Evolutionary conservation across 2,329 filamentous ascomycete genomes (phyloP).

Genomic region (Phialocephala subalpina): DNA sequence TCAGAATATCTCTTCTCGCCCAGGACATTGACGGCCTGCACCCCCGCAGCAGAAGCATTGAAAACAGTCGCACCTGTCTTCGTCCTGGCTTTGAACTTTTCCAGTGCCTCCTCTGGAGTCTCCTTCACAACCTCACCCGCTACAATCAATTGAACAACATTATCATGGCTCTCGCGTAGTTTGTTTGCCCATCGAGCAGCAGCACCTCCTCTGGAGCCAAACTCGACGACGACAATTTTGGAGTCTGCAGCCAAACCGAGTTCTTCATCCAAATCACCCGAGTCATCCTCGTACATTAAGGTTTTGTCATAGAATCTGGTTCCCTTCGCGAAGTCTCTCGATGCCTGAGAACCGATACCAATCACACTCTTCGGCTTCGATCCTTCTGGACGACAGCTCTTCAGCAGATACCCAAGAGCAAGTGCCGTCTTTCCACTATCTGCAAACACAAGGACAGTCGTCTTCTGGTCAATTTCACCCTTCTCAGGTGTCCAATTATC

Average conservation of each 20-base stretch:
- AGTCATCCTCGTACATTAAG: slow-evolving; percentile 32
- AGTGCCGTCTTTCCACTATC: slow-evolving; percentile 38
- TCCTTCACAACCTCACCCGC: slow-evolving; percentile 29
- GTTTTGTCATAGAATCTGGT: slow-evolving; percentile 35
- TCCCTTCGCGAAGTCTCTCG: slow-evolving; percentile 31
- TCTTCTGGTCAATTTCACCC: slow-evolving; percentile 27
- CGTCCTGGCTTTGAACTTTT: slow-evolving; percentile 21
- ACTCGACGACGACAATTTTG: slow-evolving; percentile 34
- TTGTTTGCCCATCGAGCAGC: slow-evolving; percentile 30
- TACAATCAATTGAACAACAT: slow-evolving; percentile 27
- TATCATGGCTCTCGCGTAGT: slow-evolving; percentile 17
- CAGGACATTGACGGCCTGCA: slow-evolving; percentile 27
- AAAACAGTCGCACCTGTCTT: slow-evolving; percentile 13
- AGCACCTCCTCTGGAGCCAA: slow-evolving; percentile 34
- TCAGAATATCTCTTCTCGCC: slow-evolving; percentile 31
- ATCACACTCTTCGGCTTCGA: slow-evolving; percentile 29
- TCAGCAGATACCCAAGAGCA: slow-evolving; percentile 35
- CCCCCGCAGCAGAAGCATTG: slow-evolving; percentile 30
- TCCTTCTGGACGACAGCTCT: slow-evolving; percentile 30
- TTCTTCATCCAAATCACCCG: slow-evolving; percentile 18
- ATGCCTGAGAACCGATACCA: slow-evolving; percentile 35
- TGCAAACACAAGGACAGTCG: slow-evolving; percentile 36
- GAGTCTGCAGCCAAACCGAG: slow-evolving; percentile 30
- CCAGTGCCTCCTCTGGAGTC: slow-evolving; percentile 25
- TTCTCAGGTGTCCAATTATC: slow-evolving; percentile 35